Percentiles rank a stretch among this genome's conserved stretches.
Conservation (phyloP, 352 stramenopile species). For the Pythium brassicae region DNA sequence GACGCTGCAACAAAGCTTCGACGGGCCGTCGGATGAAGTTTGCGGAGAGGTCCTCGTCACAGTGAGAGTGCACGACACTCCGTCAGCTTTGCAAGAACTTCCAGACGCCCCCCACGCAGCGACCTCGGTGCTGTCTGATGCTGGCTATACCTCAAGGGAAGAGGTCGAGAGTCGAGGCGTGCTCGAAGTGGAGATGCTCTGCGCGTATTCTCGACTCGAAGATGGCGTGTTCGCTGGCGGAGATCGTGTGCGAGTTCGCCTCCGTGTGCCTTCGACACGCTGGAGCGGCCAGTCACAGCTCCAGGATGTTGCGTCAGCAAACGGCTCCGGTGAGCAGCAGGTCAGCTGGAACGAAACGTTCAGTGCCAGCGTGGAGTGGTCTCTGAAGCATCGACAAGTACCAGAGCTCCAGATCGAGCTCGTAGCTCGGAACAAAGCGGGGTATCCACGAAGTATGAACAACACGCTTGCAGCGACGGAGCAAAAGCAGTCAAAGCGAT, state of each 20-base stretch:
- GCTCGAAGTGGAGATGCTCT: conserved; percentile 6
- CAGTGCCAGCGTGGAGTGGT: conserved; percentile 4
- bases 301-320: background rate
- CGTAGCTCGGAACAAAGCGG: background rate
- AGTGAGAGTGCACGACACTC: background rate
- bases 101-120: background rate
- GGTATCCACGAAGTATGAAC: background rate
- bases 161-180: conserved; percentile 2
- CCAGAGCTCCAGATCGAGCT: conserved; percentile 5
- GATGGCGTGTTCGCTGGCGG: background rate
- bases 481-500: background rate
- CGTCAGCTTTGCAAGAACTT: background rate
- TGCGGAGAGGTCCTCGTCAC: background rate
- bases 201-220: conserved; percentile 2
- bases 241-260: background rate
- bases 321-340: background rate
- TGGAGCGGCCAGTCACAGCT: conserved; percentile 5
- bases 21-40: background rate
- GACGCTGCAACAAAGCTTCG: background rate
- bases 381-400: conserved; percentile 3
- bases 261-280: background rate
- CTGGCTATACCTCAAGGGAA: background rate
- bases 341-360: conserved; percentile 7
- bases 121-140: conserved; percentile 6
- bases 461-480: background rate